Evolutionary conservation across 2,329 filamentous ascomycete genomes (phyloP).

Genomic region (Rhynchosporium graminicola): DNA sequence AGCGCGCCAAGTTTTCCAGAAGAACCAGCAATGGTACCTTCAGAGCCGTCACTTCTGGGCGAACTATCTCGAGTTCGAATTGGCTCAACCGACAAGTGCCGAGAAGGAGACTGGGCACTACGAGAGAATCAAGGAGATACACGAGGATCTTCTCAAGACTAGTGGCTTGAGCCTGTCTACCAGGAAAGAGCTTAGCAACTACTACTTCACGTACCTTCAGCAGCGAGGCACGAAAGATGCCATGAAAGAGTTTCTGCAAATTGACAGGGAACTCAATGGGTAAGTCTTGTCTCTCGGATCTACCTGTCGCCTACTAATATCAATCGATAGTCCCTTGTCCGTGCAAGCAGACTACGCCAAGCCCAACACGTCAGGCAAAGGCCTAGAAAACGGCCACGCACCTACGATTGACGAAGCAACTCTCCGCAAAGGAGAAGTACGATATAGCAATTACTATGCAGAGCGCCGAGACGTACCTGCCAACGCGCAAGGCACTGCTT

Average conservation of each 20-base stretch:
- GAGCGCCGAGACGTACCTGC: conserved; percentile 32
- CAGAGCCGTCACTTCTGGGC: conserved; percentile 90
- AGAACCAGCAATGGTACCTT: conserved; percentile 80
- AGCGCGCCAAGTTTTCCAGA: conserved; percentile 79
- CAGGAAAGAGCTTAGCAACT: conserved; percentile 73
- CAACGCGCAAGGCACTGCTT: conserved; percentile 36
- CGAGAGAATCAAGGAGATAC: conserved; percentile 76
- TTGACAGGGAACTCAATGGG: conserved; percentile 90
- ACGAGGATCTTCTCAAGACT: conserved; percentile 72
- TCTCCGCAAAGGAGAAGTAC: conserved; percentile 46
- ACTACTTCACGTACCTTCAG: conserved; percentile 82
- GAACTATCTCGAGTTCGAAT: conserved; percentile 85
- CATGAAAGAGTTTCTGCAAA: conserved; percentile 79
- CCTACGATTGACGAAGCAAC: conserved; percentile 47
- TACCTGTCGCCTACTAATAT: conserved; percentile 21
- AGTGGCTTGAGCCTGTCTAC: conserved; percentile 67
- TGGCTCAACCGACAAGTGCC: conserved; percentile 72
- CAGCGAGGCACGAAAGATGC: conserved; percentile 79
- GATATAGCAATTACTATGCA: conserved; percentile 48
- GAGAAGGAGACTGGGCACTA: conserved; percentile 66
- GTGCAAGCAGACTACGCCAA: conserved; percentile 43
- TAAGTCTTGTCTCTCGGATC: conserved; percentile 43
- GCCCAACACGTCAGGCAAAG: conserved; percentile 36
- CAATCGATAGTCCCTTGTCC: conserved; percentile 44
- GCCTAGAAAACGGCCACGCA: conserved; percentile 47